These are phyloP conservation scores for Corymbia calophylla DNA, from an alignment of 441 rosid genomes.

Conservation along the genomic window DNA sequence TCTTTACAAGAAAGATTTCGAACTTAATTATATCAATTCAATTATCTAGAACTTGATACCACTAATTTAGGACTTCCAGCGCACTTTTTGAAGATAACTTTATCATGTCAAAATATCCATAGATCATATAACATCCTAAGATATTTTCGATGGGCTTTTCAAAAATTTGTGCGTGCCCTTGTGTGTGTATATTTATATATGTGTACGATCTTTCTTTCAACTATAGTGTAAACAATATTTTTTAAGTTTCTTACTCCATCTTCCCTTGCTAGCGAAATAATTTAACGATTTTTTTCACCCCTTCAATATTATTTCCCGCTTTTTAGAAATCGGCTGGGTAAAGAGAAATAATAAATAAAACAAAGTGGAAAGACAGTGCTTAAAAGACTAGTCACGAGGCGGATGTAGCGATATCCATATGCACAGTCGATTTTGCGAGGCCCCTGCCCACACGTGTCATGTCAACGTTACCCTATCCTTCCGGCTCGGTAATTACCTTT, in stretches of 20 bases:
- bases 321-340: not conserved
- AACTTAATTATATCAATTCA: not conserved
- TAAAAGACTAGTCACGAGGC: not conserved
- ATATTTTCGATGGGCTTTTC: not conserved
- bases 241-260: not conserved
- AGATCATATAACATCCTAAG: not conserved
- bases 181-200: not conserved
- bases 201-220: not conserved
- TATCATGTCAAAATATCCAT: not conserved
- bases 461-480: not conserved
- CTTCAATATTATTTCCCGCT: not conserved
- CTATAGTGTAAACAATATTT: not conserved
- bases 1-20: not conserved
- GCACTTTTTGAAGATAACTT: not conserved
- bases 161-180: not conserved
- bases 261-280: not conserved
- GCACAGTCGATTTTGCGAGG: not conserved
- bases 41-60: not conserved
- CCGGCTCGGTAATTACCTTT: not conserved
- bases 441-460: not conserved
- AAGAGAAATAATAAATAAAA: not conserved
- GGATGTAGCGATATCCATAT: not conserved
- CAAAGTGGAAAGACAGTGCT: not conserved
- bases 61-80: not conserved
- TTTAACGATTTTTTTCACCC: not conserved